Base-by-base conservation (phyloP, 31 red algal genomes). In the Endocladia muricata region DNA sequence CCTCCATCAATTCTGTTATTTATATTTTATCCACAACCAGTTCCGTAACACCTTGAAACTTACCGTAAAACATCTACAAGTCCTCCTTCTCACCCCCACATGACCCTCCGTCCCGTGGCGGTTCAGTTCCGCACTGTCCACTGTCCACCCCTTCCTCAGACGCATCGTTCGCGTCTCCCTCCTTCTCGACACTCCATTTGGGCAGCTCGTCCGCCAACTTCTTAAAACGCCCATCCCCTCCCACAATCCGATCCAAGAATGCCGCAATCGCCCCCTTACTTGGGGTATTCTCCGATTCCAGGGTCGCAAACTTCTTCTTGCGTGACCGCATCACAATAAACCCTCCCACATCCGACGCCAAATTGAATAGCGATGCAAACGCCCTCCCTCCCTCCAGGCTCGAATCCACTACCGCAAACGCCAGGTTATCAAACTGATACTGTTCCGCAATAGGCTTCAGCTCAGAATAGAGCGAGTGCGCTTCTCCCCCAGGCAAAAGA, bases 371-470 rank as follows among this genome's bases (percentile, higher is more conserved):
- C 31, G 22, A 34, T 1, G 84, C 70, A 33, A 61, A 81, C 52
- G 40, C 52, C 3, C 52, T 60, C 25, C 73, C 86, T 8, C 75
- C 78, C 4, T 73, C 64, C 0, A 52, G 55, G 41, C 47, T 66
- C 52, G 54, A 78, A 42, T 94, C 92, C 3, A 85, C 39, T 7
- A 89, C 73, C 23, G 74, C 85, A 51, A 94, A 89, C 1, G 83
- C 92, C 55, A 94, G 44, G 39, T 89, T 88, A 48, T 94, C 92
- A 40, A 81, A 94, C 41, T 88, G 81, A 68, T 81, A 94, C 68
- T 83, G 68, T 44, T 74, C 49, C 4, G 83, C 82, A 48, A 93
- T 41, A 9, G 38, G 54, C 59, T 44, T 68, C 8, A 93, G 40
- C 4, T 76, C 55, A 2, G 13, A 41, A 23, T 70, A 49, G 3